Percentiles rank a stretch among this genome's conserved stretches.
Conservation (phyloP, 1,284 basidiomycete species). For the Xerocomus minutiporus region DNA sequence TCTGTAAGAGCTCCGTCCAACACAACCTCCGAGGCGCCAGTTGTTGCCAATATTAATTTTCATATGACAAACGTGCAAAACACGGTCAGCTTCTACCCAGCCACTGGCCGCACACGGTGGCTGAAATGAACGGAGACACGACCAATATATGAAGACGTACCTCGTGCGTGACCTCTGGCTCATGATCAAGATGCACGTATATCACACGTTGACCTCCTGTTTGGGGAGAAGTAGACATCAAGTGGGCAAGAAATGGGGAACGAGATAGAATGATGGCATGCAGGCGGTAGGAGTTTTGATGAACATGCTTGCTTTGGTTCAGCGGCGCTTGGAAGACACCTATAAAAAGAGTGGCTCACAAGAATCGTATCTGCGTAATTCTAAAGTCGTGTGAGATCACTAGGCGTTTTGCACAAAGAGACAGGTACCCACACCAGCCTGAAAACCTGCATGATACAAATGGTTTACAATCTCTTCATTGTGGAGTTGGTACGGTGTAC, state of each 20-base stretch:
- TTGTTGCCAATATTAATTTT: constrained; percentile 13
- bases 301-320: constrained; percentile 56
- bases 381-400: constrained; percentile 36
- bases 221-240: constrained; percentile 73
- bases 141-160: constrained; percentile 42
- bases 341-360: constrained; percentile 40
- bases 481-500: constrained; percentile 51
- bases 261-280: constrained; percentile 81
- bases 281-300: constrained; percentile 67
- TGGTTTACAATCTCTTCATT: constrained; percentile 71
- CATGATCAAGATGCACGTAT: constrained; percentile 70
- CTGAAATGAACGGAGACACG: constrained; percentile 24
- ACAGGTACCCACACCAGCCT: constrained; percentile 61
- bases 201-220: constrained; percentile 59
- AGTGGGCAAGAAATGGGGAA: constrained; percentile 79
- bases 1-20: constrained; percentile 13
- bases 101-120: constrained; percentile 24
- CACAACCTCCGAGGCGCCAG: constrained; percentile 18
- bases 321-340: constrained; percentile 11
- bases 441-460: constrained; percentile 72
- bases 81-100: constrained; percentile 18
- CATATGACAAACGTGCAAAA: constrained; percentile 16
- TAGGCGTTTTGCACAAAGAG: constrained; percentile 3
- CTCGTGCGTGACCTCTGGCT: constrained; percentile 78
- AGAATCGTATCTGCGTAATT: constrained; percentile 78